These are phyloP conservation scores for Azolla pinnata DNA, from an alignment of 75 land plant species.

Conservation along the genomic window DNA sequence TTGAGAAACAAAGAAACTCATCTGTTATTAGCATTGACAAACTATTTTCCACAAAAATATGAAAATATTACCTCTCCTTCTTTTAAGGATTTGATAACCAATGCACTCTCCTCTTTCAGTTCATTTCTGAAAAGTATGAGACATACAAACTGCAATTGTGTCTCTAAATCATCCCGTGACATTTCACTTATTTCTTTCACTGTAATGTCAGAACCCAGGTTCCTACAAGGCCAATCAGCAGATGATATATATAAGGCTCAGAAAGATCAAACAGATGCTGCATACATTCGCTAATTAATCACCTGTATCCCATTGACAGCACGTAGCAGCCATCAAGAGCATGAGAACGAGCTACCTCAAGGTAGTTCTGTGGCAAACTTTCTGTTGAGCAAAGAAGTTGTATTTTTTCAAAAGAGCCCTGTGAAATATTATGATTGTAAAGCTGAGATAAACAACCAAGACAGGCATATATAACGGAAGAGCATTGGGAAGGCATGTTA, in stretches of 20 bases:
- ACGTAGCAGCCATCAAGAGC: conserved; percentile 41
- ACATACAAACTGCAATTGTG: conserved; percentile 23
- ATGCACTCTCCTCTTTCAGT: conserved; percentile 27
- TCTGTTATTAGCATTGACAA: too few relatives aligned
- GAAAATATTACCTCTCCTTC: conserved; percentile 23
- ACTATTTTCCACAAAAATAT: not conserved
- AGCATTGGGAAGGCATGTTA: too few relatives aligned
- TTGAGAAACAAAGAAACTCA: too few relatives aligned
- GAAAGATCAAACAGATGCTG: not conserved
- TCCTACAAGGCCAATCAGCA: conserved; percentile 3
- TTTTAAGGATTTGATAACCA: conserved; percentile 28
- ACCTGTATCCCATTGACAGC: conserved; percentile 31
- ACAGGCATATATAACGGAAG: too few relatives aligned
- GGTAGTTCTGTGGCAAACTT: conserved; percentile 17
- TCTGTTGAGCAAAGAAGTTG: conserved; percentile 14
- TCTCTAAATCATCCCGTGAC: conserved; percentile 29
- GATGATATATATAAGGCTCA: not conserved
- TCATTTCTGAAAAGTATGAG: conserved; percentile 32
- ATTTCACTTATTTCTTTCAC: conserved; percentile 5
- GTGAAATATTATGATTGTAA: not conserved
- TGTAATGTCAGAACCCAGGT: conserved; percentile 1
- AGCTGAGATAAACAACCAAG: not conserved
- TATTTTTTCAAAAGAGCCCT: conserved; percentile 39
- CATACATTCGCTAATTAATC: not conserved
- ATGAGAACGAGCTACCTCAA: conserved; percentile 21